Base-by-base conservation (phyloP, 352 stramenopile genomes). In the Globisporangium okanoganense region DNA sequence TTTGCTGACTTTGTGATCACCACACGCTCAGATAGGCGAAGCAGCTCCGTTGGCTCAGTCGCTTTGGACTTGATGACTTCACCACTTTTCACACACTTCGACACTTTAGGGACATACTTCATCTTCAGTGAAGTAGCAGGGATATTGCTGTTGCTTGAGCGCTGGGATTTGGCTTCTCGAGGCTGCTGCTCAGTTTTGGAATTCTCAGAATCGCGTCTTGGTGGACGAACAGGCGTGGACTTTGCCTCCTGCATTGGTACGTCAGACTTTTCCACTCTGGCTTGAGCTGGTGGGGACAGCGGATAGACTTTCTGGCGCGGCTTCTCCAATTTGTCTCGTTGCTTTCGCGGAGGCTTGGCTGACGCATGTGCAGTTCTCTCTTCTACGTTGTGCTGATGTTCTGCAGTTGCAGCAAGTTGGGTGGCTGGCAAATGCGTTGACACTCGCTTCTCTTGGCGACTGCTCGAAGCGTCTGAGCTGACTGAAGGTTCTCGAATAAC, bases 81-180 rank as follows among this genome's bases (percentile, higher is more conserved):
- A n/a, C 10, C 10, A 43, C 18, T 43, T 9, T 13, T 43, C n/a
- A 16, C 49, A 31, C 9, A 9, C 27, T 43, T 41, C 16, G 29
- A 2, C 18, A 43, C 29, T 27, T 56, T 56, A 2, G 29, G 31
- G 6, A 56, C 29, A n/a, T 56, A 56, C 35, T 56, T 56, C 45
- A 35, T 52, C 49, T 43, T 56, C 49, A 56, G 29, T 13, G 49
- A 29, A 24, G 22, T 10, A 29, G 14, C 49, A 29, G 12, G 22
- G 6, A 7, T 14, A 5, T 33, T 45, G 40, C 16, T n/a, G 40
- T 22, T 45, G 16, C 49, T 56, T 18, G 49, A 43, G 22, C 29
- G 49, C n/a, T 43, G 29, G 13, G 6, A 4, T 20, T 43, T 43
- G 29, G 6, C 48, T 43, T 29, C 36, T 56, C 12, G 49, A 13